Percentiles rank a stretch among this genome's conserved stretches.
Evolutionary conservation across 1,284 basidiomycete genomes (phyloP).

Genomic region (Heterobasidion annosum): DNA sequence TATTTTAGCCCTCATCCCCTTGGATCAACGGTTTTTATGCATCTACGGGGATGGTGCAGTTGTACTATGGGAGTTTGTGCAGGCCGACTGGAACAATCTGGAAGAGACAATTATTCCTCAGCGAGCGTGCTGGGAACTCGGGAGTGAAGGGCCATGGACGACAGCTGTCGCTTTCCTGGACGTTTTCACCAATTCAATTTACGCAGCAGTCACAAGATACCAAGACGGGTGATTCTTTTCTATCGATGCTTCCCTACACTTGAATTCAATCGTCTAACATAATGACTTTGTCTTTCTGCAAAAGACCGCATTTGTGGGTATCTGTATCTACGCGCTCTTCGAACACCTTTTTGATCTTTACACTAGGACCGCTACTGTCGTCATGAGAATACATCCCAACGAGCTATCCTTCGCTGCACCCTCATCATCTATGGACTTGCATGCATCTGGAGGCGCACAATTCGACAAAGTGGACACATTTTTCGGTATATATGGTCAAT

Average conservation of each 20-base stretch:
- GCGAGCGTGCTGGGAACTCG: slow-evolving; percentile 8
- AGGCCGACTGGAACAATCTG: slow-evolving; percentile 1
- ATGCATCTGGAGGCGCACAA: slow-evolving; percentile 7
- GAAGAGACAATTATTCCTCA: neutral
- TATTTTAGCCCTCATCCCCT: slow-evolving; percentile 23
- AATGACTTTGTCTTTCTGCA: neutral
- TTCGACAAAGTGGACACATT: slow-evolving; percentile 10
- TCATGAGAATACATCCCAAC: neutral
- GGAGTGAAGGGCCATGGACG: slow-evolving; percentile 14
- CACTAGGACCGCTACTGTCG: neutral
- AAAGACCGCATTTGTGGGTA: slow-evolving; percentile 6
- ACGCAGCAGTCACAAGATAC: slow-evolving; percentile 10
- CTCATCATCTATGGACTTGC: neutral
- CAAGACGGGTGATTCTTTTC: slow-evolving; percentile 1
- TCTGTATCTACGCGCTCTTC: neutral
- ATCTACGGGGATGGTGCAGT: slow-evolving; percentile 27
- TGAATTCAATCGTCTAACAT: neutral
- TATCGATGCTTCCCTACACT: neutral
- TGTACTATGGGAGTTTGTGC: slow-evolving; percentile 24
- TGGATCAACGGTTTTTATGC: slow-evolving; percentile 32
- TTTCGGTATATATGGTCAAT: slow-evolving; percentile 12
- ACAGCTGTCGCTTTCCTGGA: slow-evolving; percentile 22
- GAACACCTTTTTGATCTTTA: neutral
- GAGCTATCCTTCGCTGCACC: neutral
- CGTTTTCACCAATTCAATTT: slow-evolving; percentile 6